Percentiles rank a stretch among this genome's conserved stretches.
Evolutionary conservation across 768 basidiomycete species (phyloP).

Genomic region (Mycena chlorophos): DNA sequence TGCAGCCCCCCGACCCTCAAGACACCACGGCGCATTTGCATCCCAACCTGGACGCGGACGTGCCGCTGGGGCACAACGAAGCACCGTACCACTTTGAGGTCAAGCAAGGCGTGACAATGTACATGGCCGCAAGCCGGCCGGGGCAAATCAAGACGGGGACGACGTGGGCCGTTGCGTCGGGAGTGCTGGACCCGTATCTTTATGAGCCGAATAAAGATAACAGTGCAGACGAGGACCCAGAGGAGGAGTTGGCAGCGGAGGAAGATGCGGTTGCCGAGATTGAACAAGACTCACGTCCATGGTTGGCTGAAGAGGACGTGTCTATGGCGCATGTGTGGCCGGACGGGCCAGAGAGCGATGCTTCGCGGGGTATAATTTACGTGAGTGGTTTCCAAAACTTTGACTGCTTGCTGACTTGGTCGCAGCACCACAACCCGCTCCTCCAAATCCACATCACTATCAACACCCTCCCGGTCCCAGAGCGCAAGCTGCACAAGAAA

Average conservation of each 20-base stretch:
- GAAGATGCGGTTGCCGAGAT: constrained; percentile 21
- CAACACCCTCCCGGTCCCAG: constrained; percentile 51
- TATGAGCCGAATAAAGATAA: constrained; percentile 38
- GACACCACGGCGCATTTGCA: not conserved
- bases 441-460: constrained; percentile 65
- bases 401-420: not conserved
- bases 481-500: constrained; percentile 54
- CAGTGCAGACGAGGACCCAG: constrained; percentile 38
- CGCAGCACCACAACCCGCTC: constrained; percentile 45
- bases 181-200: constrained; percentile 50
- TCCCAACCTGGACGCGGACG: not conserved
- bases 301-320: constrained; percentile 72
- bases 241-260: constrained; percentile 37
- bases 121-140: constrained; percentile 39
- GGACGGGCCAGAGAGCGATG: constrained; percentile 42
- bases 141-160: constrained; percentile 55
- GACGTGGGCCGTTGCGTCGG: constrained; percentile 55
- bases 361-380: constrained; percentile 56
- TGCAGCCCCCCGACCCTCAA: constrained; percentile 7
- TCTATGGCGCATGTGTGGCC: constrained; percentile 62
- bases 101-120: constrained; percentile 46
- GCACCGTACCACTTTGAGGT: constrained; percentile 65
- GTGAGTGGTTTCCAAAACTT: constrained; percentile 54
- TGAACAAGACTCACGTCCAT: constrained; percentile 55
- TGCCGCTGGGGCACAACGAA: constrained; percentile 19